Conservation (phyloP, 2,329 filamentous ascomycete species). For the Epichloe sp. region DNA sequence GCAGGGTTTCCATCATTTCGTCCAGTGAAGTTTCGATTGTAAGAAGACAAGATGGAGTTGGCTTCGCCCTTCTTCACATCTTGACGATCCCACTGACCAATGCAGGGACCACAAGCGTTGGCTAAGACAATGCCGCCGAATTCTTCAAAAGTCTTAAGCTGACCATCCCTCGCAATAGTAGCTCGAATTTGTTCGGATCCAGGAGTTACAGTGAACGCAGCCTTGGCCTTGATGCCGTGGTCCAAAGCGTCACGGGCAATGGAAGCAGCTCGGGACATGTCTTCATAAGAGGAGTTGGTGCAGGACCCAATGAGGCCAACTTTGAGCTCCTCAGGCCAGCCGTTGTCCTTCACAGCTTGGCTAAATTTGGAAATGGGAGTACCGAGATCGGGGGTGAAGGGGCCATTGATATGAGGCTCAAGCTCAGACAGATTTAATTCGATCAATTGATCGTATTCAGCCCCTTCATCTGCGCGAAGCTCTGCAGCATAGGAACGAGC, state of each 20-base stretch:
- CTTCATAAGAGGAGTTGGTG: constrained; percentile 79
- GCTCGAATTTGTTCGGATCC: constrained; percentile 95
- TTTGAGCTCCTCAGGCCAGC: constrained; percentile 94
- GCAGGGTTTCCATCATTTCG: constrained; percentile 94
- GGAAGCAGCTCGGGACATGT: constrained; percentile 86
- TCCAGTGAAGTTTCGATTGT: constrained; percentile 99
- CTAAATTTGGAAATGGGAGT: constrained; percentile 97
- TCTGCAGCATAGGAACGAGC: constrained; percentile 73
- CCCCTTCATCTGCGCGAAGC: constrained; percentile 75
- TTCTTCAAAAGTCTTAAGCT: constrained; percentile 89
- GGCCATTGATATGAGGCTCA: constrained; percentile 97
- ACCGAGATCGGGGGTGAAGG: constrained; percentile 95
- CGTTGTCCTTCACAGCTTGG: constrained; percentile 83
- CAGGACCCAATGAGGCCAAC: constrained; percentile 95
- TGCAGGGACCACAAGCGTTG: constrained; percentile 88
- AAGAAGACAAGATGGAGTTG: constrained; percentile 96
- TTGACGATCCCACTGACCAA: constrained; percentile 87
- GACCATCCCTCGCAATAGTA: constrained; percentile 80
- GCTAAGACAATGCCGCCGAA: constrained; percentile 90
- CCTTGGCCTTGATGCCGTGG: constrained; percentile 88
- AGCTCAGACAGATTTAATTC: constrained; percentile 92
- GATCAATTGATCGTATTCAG: constrained; percentile 90
- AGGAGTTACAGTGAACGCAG: constrained; percentile 87
- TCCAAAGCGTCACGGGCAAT: constrained; percentile 84
- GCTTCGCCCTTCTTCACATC: constrained; percentile 91